phyloP scores from a whole-genome alignment of 495 filamentous ascomycete species.

The Penicillium malachiteum region DNA sequence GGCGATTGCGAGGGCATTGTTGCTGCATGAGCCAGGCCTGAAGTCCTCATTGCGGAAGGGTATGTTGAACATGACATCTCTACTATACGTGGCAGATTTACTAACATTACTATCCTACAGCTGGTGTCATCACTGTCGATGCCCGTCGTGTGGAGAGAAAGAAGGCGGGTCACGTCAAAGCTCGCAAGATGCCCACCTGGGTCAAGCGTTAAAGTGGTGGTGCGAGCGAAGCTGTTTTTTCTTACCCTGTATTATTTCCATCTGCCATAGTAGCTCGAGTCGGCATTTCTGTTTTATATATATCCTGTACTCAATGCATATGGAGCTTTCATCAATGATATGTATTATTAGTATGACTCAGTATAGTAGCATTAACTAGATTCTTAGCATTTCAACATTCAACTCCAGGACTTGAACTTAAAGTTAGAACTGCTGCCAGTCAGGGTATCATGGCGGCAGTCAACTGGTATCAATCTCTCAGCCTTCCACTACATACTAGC shows the following conservation, averaged over 20 bases:
- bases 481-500: too few species aligned
- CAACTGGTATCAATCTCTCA: too few species aligned
- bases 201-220: conserved; percentile 65
- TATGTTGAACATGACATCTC: conserved; percentile 50
- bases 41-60: conserved; percentile 86
- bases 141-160: conserved; percentile 92
- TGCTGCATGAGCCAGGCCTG: conserved; percentile 86
- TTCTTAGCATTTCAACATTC: too few species aligned
- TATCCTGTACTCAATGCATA: conserved; percentile 39
- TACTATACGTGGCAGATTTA: conserved; percentile 5
- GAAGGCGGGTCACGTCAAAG: conserved; percentile 94
- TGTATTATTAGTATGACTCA: too few species aligned
- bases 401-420: too few species aligned
- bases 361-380: too few species aligned
- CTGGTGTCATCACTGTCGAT: conserved; percentile 90
- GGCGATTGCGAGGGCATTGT: conserved; percentile 82
- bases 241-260: conserved; percentile 30
- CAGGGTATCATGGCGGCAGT: too few species aligned
- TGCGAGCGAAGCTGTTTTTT: conserved; percentile 17
- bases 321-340: conserved; percentile 17
- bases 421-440: too few species aligned
- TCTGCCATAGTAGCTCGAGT: conserved; percentile 22
- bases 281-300: conserved; percentile 32
- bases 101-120: conserved; percentile 44
- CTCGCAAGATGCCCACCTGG: conserved; percentile 97